Conservation (phyloP, 2,329 filamentous ascomycete species). For the Lasiodiplodia theobromae region DNA sequence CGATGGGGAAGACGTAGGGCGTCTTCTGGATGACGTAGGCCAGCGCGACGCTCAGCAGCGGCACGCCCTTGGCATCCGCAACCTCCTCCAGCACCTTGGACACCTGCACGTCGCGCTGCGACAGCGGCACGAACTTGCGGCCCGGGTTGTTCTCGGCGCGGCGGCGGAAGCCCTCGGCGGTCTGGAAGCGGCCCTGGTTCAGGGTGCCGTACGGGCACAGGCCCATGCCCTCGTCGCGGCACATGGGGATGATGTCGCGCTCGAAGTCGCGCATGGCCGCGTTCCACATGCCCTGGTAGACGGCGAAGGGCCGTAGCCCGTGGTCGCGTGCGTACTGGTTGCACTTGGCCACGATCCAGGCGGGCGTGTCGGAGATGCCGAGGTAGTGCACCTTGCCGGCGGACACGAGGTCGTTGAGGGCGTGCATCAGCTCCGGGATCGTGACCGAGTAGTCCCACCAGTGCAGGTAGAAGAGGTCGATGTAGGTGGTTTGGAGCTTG, state of each 20-base stretch:
- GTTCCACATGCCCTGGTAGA: constrained; percentile 54
- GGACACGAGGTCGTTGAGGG: constrained; percentile 50
- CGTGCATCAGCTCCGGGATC: constrained; percentile 54
- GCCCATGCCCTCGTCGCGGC: constrained; percentile 50
- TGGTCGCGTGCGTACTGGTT: constrained; percentile 48
- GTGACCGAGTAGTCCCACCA: constrained; percentile 53
- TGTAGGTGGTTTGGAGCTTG: constrained; percentile 72
- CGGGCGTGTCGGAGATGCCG: constrained; percentile 54
- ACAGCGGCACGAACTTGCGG: constrained; percentile 47
- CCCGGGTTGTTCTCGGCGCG: constrained; percentile 43
- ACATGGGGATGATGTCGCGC: constrained; percentile 56
- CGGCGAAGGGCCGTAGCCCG: constrained; percentile 47
- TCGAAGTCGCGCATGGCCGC: constrained; percentile 53
- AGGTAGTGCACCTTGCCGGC: constrained; percentile 54
- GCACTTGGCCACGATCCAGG: constrained; percentile 46
- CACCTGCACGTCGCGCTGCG: constrained; percentile 59
- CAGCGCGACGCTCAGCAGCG: constrained; percentile 68
- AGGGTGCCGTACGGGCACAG: constrained; percentile 63
- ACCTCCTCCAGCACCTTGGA: constrained; percentile 67
- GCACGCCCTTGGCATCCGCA: constrained; percentile 54
- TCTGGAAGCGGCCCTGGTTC: constrained; percentile 53
- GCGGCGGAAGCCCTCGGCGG: constrained; percentile 46
- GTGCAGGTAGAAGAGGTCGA: constrained; percentile 60
- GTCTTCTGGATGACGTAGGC: constrained; percentile 78
- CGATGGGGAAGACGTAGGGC: constrained; percentile 75